Evolutionary conservation across 2,329 filamentous ascomycete species (phyloP).

Genomic region (Chaetomium sp.): DNA sequence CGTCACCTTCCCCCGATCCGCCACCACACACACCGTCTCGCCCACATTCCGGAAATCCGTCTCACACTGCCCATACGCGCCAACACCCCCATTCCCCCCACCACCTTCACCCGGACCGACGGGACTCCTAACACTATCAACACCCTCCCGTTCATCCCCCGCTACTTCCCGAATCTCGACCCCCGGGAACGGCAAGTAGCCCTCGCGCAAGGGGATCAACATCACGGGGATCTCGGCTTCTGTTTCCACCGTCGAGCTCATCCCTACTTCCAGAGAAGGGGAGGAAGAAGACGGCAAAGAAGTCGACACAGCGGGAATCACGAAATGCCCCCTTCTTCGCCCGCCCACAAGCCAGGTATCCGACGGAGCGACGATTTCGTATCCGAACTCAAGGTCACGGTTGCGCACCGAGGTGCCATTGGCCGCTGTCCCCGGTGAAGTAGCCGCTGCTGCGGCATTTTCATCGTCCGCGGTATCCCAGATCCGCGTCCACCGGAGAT

Average conservation of each 20-base stretch:
- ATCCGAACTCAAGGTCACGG: constrained; percentile 66
- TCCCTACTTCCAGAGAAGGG: constrained; percentile 9
- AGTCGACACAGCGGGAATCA: constrained; percentile 39
- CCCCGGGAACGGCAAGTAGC: constrained; percentile 68
- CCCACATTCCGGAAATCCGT: constrained; percentile 73
- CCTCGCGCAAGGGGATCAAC: constrained; percentile 72
- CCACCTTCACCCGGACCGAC: background rate
- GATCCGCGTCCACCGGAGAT: constrained; percentile 54
- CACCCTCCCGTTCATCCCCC: constrained; percentile 6
- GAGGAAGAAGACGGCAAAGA: constrained; percentile 2
- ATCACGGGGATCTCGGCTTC: constrained; percentile 61
- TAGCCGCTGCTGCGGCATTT: constrained; percentile 16
- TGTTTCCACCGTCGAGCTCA: constrained; percentile 39
- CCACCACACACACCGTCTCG: constrained; percentile 68
- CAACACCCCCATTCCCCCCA: constrained; percentile 12
- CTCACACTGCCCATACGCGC: constrained; percentile 53
- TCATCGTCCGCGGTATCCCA: constrained; percentile 45
- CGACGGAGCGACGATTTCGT: constrained; percentile 66
- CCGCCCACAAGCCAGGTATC: constrained; percentile 85
- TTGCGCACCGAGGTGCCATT: background rate
- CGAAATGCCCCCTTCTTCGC: constrained; percentile 70
- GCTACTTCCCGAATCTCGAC: constrained; percentile 68
- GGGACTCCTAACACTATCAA: constrained; percentile 6
- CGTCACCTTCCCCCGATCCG: constrained; percentile 65
- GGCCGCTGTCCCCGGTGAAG: background rate